Evolutionary conservation across 371 early-diverging fungal genomes (phyloP), one percentile per base, ranked within the genome.

Genomic region (Mucor circinelloides): DNA sequence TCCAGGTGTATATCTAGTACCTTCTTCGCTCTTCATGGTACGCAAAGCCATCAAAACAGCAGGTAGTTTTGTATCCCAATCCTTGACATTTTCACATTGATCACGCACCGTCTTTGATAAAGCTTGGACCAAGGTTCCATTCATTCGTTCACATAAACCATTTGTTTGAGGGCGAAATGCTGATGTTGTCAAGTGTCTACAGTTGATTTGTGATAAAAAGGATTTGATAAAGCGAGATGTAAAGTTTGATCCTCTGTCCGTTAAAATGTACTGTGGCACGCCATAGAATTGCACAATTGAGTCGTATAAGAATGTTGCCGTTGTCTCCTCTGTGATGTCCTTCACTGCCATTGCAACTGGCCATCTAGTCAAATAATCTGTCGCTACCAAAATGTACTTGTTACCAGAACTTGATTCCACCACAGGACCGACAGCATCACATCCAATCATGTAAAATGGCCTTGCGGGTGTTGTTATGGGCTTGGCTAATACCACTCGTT

Each of bases 81-180:
- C n/a, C 4, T 63, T 19, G 1, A 23, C 25, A 40, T n/a, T 8
- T 3, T 40, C 30, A 19, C 58, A 23, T 1, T 60, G 34, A 55
- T 74, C 67, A 21, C 17, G 30, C 8, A 27, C 48, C 0, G 69
- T 5, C 57, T 74, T 74, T 6, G 70, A 59, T 1, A 74, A 23
- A 0, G 70, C 63, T 42, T 58, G 42, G 1, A 44, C 56, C 15
- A 67, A 9, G 10, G 65, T 70, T n/a, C 65, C 40, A 60, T 77
- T 80, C 42, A 74, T 63, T 17, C 80, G 38, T 62, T 84, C 78
- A 8, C 69, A 68, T 27, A 74, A 54, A 3, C 76, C 78, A 69
- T 76, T 78, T 1, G 65, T 72, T 57, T 78, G 70, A 1, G 78
- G 77, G 19, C 66, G 61, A 46, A 70, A 71, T 2, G 73, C 66